Conservation (phyloP, 2,329 filamentous ascomycete genomes). For the Colletotrichum phormii region DNA sequence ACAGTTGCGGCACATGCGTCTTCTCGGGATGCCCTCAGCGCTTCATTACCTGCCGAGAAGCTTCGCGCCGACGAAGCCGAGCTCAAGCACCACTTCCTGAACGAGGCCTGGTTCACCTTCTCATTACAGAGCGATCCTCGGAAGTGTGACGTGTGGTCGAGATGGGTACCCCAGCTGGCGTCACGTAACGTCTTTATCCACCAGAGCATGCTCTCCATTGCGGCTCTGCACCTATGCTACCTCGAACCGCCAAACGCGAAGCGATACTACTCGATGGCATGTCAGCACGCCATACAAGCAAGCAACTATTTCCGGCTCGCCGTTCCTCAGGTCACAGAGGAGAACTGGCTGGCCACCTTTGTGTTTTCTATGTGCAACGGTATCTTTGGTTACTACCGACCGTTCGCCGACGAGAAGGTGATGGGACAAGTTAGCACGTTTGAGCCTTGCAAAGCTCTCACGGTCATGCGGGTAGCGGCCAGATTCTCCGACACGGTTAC, state of each 20-base stretch:
- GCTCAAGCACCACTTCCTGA: constrained; percentile 37
- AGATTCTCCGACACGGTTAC: constrained; percentile 34
- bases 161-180: constrained; percentile 36
- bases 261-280: constrained; percentile 37
- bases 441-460: constrained; percentile 26
- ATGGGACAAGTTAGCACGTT: constrained; percentile 24
- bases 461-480: constrained; percentile 32
- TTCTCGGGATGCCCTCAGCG: constrained; percentile 28
- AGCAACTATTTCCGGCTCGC: constrained; percentile 36
- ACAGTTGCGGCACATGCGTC: constrained; percentile 34
- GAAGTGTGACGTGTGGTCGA: constrained; percentile 37
- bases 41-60: constrained; percentile 33
- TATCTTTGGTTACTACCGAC: constrained; percentile 36
- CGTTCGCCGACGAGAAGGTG: constrained; percentile 35
- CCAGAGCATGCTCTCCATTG: constrained; percentile 37
- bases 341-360: constrained; percentile 36
- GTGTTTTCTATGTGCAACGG: constrained; percentile 37
- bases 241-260: constrained; percentile 34
- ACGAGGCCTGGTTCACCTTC: constrained; percentile 37
- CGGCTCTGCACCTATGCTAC: constrained; percentile 36
- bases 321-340: constrained; percentile 32
- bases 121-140: constrained; percentile 30
- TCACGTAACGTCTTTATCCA: constrained; percentile 34
- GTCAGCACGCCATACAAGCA: constrained; percentile 35
- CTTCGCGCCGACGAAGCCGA: constrained; percentile 36